Percentiles rank a stretch among this genome's conserved stretches.
Evolutionary conservation across 2,329 filamentous ascomycete genomes (phyloP).

Genomic region (Calonectria ilicicola): DNA sequence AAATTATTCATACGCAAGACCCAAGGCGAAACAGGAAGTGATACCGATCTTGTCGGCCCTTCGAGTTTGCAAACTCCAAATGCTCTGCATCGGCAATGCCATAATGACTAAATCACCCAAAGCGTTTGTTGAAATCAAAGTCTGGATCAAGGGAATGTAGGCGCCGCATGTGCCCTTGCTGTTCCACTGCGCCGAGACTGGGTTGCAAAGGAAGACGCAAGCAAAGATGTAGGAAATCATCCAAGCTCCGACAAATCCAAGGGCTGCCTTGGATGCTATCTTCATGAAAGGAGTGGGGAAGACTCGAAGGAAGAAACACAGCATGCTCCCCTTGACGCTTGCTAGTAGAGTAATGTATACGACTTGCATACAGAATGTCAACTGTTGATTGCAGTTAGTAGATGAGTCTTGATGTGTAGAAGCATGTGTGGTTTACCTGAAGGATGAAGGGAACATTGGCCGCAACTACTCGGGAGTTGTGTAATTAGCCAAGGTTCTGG

Average conservation of each 20-base stretch:
- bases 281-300: conserved; percentile 43
- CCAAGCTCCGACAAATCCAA: conserved; percentile 54
- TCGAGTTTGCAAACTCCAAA: conserved; percentile 53
- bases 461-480: conserved; percentile 22
- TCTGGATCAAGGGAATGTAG: conserved; percentile 51
- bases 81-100: conserved; percentile 50
- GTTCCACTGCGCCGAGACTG: conserved; percentile 58
- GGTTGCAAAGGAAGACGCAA: conserved; percentile 59
- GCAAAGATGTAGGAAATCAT: conserved; percentile 54
- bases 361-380: conserved; percentile 43
- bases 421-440: conserved; percentile 30
- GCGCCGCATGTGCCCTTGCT: conserved; percentile 46
- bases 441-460: conserved; percentile 43
- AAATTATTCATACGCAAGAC: conserved; percentile 46
- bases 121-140: conserved; percentile 52
- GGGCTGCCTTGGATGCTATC: conserved; percentile 45
- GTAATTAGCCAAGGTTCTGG: neutral
- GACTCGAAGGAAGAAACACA: conserved; percentile 43
- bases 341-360: conserved; percentile 42
- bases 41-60: conserved; percentile 52
- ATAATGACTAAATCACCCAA: conserved; percentile 53
- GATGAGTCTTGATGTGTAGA: neutral
- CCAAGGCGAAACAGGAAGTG: conserved; percentile 50
- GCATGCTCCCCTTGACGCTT: conserved; percentile 42
- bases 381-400: conserved; percentile 9